A percentile compares a stretch with the other conserved stretches of the same genome.
phyloP scores from a whole-genome alignment of 306 rosid species.

The Quercus cerris region DNA sequence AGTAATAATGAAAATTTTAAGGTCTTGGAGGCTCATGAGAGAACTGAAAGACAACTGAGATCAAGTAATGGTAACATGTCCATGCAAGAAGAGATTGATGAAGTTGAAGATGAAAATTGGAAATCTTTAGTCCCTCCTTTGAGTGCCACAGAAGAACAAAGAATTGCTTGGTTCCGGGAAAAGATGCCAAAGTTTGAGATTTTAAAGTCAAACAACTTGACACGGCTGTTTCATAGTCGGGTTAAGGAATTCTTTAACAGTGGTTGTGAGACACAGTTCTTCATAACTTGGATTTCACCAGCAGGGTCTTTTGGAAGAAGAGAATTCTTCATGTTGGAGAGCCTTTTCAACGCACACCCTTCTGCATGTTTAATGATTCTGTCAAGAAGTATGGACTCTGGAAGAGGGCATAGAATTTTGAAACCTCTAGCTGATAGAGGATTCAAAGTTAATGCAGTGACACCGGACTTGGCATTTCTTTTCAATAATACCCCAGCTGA shows the following conservation, averaged over 20 bases:
- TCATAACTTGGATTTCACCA: slow-evolving; percentile 71
- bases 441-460: slow-evolving; percentile 50
- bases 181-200: slow-evolving; percentile 41
- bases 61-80: not conserved
- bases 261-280: slow-evolving; percentile 50
- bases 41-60: slow-evolving; percentile 10
- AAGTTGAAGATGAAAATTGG: slow-evolving; percentile 15
- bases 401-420: slow-evolving; percentile 39
- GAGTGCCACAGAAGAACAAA: slow-evolving; percentile 39
- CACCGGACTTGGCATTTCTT: slow-evolving; percentile 65
- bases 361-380: slow-evolving; percentile 63
- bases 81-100: not conserved
- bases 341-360: slow-evolving; percentile 63
- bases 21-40: slow-evolving; percentile 13
- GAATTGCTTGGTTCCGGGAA: slow-evolving; percentile 51
- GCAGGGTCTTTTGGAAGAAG: slow-evolving; percentile 39
- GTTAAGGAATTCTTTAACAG: slow-evolving; percentile 33
- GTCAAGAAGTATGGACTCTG: slow-evolving; percentile 61
- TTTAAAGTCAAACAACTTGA: slow-evolving; percentile 39
- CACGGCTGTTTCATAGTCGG: slow-evolving; percentile 41
- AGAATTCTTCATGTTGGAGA: slow-evolving; percentile 48
- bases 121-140: slow-evolving; percentile 39
- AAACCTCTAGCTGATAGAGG: slow-evolving; percentile 59
- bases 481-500: slow-evolving; percentile 59
- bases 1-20: not conserved